phyloP scores from a whole-genome alignment of 495 filamentous ascomycete genomes.

The Clohesyomyces aquaticus region DNA sequence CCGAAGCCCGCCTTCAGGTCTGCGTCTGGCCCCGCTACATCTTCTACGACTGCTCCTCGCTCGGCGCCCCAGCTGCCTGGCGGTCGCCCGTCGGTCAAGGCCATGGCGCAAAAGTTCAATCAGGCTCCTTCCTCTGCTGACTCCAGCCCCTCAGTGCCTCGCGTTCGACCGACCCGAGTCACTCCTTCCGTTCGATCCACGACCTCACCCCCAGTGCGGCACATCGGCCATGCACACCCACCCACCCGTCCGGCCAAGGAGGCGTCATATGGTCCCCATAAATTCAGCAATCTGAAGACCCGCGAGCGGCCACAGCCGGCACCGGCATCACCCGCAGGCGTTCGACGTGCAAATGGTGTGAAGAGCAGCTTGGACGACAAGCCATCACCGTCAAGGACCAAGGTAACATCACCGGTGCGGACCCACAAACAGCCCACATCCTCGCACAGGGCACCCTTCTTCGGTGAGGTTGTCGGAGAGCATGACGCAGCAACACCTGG shows the following conservation, averaged over 20 bases:
- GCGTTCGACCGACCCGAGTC: slow-evolving; percentile 20
- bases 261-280: slow-evolving; percentile 34
- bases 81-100: slow-evolving; percentile 31
- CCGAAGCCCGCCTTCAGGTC: slow-evolving; percentile 29
- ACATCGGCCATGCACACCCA: slow-evolving; percentile 19
- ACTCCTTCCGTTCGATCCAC: slow-evolving; percentile 16
- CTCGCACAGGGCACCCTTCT: slow-evolving; percentile 30
- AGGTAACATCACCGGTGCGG: slow-evolving; percentile 19
- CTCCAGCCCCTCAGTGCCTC: slow-evolving; percentile 16
- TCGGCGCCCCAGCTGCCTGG: slow-evolving; percentile 30
- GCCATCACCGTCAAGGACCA: slow-evolving; percentile 17
- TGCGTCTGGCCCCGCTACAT: slow-evolving; percentile 22
- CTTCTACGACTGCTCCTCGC: slow-evolving; percentile 12
- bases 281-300: slow-evolving; percentile 40
- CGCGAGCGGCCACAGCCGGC: slow-evolving; percentile 39
- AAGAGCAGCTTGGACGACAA: slow-evolving; percentile 12
- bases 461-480: slow-evolving; percentile 38
- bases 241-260: slow-evolving; percentile 34
- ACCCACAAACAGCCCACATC: slow-evolving; percentile 4
- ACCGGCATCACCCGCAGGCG: slow-evolving; percentile 22
- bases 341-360: slow-evolving; percentile 18
- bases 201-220: neutral
- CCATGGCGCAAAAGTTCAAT: slow-evolving; percentile 36
- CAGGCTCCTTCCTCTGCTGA: slow-evolving; percentile 24
- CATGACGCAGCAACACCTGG: slow-evolving; percentile 29